phyloP scores from a whole-genome alignment of 768 basidiomycete genomes.

The Dentipellis sp. region DNA sequence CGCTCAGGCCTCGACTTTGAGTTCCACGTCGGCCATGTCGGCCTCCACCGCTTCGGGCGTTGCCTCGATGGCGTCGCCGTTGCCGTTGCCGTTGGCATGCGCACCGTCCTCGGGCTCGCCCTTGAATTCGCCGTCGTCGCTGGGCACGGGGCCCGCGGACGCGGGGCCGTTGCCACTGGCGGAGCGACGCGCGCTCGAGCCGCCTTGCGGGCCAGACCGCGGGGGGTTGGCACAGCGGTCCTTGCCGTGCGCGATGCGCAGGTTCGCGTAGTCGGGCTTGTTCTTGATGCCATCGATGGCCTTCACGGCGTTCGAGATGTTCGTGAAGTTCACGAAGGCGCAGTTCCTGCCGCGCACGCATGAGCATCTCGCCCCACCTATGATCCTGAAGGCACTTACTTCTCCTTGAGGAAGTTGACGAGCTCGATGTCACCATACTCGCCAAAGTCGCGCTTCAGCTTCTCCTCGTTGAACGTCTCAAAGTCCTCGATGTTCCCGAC shows the following conservation, averaged over 20 bases:
- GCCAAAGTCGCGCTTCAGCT: constrained; percentile 85
- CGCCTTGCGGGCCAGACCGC: constrained; percentile 72
- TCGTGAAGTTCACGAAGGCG: constrained; percentile 94
- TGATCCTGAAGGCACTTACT: constrained; percentile 49
- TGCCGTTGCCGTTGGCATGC: neutral
- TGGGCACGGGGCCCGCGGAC: constrained; percentile 2
- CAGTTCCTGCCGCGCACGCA: constrained; percentile 56
- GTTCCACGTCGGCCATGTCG: neutral
- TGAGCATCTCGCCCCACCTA: no score
- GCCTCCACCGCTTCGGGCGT: neutral
- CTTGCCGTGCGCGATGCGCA: constrained; percentile 92
- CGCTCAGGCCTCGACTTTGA: neutral
- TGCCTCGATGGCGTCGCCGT: neutral
- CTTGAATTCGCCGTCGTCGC: neutral
- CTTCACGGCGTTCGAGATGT: constrained; percentile 92
- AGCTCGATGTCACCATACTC: constrained; percentile 97
- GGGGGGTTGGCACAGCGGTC: constrained; percentile 93
- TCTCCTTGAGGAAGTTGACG: constrained; percentile 91
- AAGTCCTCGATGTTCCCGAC: constrained; percentile 95
- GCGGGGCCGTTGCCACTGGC: constrained; percentile 30
- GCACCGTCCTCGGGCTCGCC: neutral
- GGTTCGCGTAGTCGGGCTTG: constrained; percentile 80
- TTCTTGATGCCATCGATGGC: constrained; percentile 95
- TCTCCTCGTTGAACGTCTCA: constrained; percentile 83
- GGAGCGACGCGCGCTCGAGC: constrained; percentile 38